A percentile compares a stretch with the other conserved stretches of the same genome.
phyloP scores from a whole-genome alignment of 1,139 yeast genomes.

The Hanseniaspora gamundiae region DNA sequence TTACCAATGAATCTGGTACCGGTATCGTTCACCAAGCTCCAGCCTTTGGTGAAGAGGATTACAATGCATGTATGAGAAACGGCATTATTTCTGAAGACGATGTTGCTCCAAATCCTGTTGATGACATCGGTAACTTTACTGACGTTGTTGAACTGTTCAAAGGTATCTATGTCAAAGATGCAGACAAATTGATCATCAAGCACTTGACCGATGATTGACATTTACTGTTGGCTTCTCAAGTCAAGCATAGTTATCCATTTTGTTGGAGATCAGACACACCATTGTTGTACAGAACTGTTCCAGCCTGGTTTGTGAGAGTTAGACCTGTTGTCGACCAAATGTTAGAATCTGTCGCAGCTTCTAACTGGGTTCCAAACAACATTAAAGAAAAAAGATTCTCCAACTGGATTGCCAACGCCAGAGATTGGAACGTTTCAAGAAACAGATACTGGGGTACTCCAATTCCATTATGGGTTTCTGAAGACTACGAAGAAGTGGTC shows the following conservation, averaged over 20 bases:
- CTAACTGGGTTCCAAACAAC: slow-evolving; percentile 88
- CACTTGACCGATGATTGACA: slow-evolving; percentile 67
- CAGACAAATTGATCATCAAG: slow-evolving; percentile 85
- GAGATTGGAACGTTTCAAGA: slow-evolving; percentile 98
- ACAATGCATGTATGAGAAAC: slow-evolving; percentile 58
- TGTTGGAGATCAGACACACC: slow-evolving; percentile 99
- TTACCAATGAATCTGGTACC: slow-evolving; percentile 91
- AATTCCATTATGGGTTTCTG: slow-evolving; percentile 93
- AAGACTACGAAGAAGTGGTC: slow-evolving; percentile 82
- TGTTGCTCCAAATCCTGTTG: slow-evolving; percentile 86
- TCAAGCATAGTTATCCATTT: slow-evolving; percentile 95
- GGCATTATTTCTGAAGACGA: slow-evolving; percentile 63
- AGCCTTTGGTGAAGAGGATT: slow-evolving; percentile 99
- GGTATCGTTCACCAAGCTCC: slow-evolving; percentile 99
- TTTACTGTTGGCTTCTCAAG: slow-evolving; percentile 64
- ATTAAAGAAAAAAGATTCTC: slow-evolving; percentile 92
- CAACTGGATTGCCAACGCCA: slow-evolving; percentile 96
- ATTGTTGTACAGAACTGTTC: slow-evolving; percentile 86
- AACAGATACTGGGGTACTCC: slow-evolving; percentile 99
- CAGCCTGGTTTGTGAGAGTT: slow-evolving; percentile 96
- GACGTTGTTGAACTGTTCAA: slow-evolving; percentile 57
- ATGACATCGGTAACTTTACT: slow-evolving; percentile 81
- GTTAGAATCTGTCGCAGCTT: slow-evolving; percentile 71
- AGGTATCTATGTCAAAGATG: slow-evolving; percentile 89
- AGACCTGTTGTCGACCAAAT: slow-evolving; percentile 78